These are phyloP conservation scores for Phytophthora pistaciae DNA, from an alignment of 352 stramenopile species.

Conservation along the genomic window DNA sequence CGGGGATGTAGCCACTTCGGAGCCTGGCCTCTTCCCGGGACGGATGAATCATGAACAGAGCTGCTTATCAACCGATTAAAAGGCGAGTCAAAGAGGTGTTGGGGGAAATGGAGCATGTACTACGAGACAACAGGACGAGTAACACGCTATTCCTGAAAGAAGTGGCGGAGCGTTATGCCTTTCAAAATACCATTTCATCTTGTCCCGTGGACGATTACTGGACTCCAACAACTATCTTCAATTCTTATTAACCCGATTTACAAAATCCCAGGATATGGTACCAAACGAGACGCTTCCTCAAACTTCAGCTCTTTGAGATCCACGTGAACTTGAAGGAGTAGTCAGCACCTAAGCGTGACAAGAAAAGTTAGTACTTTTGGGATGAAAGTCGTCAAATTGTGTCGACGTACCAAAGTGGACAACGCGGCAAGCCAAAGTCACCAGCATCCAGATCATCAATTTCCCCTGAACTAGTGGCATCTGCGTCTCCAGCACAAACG, in stretches of 20 bases:
- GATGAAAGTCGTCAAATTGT: neutral
- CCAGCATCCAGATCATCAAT: conserved; percentile 37
- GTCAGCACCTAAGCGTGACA: conserved; percentile 22
- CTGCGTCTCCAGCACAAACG: conserved; percentile 49
- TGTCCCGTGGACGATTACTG: neutral
- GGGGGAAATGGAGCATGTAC: neutral
- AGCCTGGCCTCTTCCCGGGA: neutral
- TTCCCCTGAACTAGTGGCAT: conserved; percentile 20
- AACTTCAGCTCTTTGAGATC: conserved; percentile 4
- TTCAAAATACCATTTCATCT: conserved; percentile 2
- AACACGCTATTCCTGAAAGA: neutral
- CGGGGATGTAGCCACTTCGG: neutral
- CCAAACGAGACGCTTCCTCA: neutral
- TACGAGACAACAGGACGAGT: neutral
- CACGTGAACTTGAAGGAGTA: conserved; percentile 34
- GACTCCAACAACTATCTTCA: neutral
- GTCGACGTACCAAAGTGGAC: conserved; percentile 31
- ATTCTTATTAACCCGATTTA: neutral
- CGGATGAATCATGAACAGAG: neutral
- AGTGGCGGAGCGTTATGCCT: neutral
- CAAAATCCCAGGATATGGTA: too few relatives aligned
- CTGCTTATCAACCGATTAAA: neutral
- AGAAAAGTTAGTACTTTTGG: too few relatives aligned
- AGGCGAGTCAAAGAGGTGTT: too few relatives aligned
- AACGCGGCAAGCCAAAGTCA: conserved; percentile 27